Evolutionary conservation across 2,329 filamentous ascomycete genomes (phyloP).

Genomic region (Pestalotiopsis sp.): DNA sequence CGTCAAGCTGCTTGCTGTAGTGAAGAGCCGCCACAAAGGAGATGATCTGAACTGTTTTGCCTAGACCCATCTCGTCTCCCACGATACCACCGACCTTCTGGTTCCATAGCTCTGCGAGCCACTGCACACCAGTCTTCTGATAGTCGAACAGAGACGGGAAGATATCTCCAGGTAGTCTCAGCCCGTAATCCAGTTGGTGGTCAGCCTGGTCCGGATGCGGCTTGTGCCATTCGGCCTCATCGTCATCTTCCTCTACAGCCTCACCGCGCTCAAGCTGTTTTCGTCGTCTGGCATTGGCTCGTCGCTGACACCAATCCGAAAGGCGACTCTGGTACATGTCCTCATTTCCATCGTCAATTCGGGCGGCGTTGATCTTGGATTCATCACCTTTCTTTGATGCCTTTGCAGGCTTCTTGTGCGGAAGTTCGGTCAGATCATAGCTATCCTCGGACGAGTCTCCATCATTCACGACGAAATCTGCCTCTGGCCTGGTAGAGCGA

Average conservation of each 20-base stretch:
- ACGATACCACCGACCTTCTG: conserved; percentile 93
- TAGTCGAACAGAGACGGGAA: conserved; percentile 93
- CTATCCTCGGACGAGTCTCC: conserved; percentile 42
- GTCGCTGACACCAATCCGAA: conserved; percentile 70
- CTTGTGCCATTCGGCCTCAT: conserved; percentile 73
- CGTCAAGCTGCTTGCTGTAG: conserved; percentile 82
- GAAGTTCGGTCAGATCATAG: conserved; percentile 41
- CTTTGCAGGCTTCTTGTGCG: conserved; percentile 43
- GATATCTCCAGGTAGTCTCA: conserved; percentile 88
- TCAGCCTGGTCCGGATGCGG: conserved; percentile 84
- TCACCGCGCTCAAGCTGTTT: conserved; percentile 37
- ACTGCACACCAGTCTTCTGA: conserved; percentile 95
- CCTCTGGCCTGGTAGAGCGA: conserved; percentile 28
- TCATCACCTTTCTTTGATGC: conserved; percentile 39
- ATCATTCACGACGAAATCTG: conserved; percentile 26
- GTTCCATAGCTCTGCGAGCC: conserved; percentile 89
- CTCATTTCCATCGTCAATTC: conserved; percentile 89
- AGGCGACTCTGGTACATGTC: conserved; percentile 76
- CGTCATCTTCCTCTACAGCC: conserved; percentile 46
- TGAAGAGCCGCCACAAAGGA: conserved; percentile 89
- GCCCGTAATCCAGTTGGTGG: conserved; percentile 71
- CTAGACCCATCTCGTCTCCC: conserved; percentile 98
- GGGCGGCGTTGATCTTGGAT: conserved; percentile 51
- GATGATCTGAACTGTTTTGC: conserved; percentile 78
- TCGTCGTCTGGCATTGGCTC: conserved; percentile 58